These are phyloP conservation scores for Herpetospermum pedunculosum DNA, from an alignment of 306 rosid species.

Conservation along the genomic window DNA sequence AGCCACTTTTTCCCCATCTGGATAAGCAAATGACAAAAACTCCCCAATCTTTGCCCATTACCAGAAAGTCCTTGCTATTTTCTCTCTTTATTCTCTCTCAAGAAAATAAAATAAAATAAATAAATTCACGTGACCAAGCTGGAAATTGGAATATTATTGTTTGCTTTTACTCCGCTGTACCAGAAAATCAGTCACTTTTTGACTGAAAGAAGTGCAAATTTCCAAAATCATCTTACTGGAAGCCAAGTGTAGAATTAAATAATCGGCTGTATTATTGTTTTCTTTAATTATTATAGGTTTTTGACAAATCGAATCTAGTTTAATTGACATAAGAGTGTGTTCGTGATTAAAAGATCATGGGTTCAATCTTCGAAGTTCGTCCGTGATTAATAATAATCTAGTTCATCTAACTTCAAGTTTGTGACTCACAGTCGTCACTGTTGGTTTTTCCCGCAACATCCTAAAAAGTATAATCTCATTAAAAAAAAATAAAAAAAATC, in stretches of 20 bases:
- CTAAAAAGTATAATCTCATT: too few relatives aligned
- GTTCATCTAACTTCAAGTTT: too few relatives aligned
- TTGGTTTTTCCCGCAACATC: too few relatives aligned
- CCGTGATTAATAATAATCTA: too few relatives aligned
- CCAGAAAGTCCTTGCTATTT: not conserved
- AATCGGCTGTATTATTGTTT: not conserved
- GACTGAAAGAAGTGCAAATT: not conserved
- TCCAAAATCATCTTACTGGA: not conserved
- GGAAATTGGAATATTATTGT: not conserved
- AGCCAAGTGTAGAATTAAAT: not conserved
- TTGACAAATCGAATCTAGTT: too few relatives aligned
- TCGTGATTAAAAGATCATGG: too few relatives aligned
- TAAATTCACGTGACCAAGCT: not conserved
- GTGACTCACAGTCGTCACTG: too few relatives aligned
- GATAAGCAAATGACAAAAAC: slow-evolving; percentile 1
- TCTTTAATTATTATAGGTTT: too few relatives aligned
- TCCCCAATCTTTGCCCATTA: not conserved
- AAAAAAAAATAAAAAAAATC: too few relatives aligned
- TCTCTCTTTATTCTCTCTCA: not conserved
- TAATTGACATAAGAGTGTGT: too few relatives aligned
- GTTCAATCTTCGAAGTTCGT: too few relatives aligned
- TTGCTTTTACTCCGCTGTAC: not conserved
- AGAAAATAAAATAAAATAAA: not conserved
- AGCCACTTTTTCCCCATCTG: not conserved
- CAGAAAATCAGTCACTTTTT: not conserved